Base-by-base conservation (phyloP, 495 filamentous ascomycete genomes). In the Hypomontagnella monticulosa region DNA sequence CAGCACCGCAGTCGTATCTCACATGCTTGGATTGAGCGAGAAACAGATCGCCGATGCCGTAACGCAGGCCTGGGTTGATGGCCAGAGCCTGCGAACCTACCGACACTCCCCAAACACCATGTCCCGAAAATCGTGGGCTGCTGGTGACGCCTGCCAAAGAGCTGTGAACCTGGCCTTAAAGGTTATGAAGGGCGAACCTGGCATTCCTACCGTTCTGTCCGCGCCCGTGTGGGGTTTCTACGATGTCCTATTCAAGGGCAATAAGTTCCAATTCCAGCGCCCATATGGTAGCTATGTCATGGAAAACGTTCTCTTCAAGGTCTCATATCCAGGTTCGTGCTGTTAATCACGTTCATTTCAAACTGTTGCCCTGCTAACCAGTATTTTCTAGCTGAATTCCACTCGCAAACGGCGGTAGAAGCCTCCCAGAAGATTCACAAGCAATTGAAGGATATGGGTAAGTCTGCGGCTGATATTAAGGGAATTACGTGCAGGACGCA, bases 241-340 rank as follows among this genome's bases (percentile, higher is more conserved):
- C 78, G 95, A 99, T 75, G 93, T 97, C 55, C 83, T 94, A 55
- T 99, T 99, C 84, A 92, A 93, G 83, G 92, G 92, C 79, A 90
- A 94, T 73, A 91, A 90, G 75, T 99, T 99, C 79, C 79, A 91
- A 75, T 98, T 97, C 85, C 95, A 99, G 81, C 88, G 95, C 47
- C 88, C 88, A 42, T 99, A 98, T 73, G 95, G 93, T 69, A 94
- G 90, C 84, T 99, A 99, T 76, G 96, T 99, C 54, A 99, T 99
- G 95, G 95, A 99, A 87, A 99, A 98, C 75, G 91, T 99, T 44
- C 90, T 99, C 46, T 99, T 99, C 86, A 99, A 99, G 85, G 96
- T 99, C 38, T 99, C 95, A 30, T 97, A 96, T 75, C 93, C 93
- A 72, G 91, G 90, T 93, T 78, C 74, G 88, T 79, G 1, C 11